Evolutionary conservation across 2,329 filamentous ascomycete genomes (phyloP).

Genomic region (Raffaelea arxii): DNA sequence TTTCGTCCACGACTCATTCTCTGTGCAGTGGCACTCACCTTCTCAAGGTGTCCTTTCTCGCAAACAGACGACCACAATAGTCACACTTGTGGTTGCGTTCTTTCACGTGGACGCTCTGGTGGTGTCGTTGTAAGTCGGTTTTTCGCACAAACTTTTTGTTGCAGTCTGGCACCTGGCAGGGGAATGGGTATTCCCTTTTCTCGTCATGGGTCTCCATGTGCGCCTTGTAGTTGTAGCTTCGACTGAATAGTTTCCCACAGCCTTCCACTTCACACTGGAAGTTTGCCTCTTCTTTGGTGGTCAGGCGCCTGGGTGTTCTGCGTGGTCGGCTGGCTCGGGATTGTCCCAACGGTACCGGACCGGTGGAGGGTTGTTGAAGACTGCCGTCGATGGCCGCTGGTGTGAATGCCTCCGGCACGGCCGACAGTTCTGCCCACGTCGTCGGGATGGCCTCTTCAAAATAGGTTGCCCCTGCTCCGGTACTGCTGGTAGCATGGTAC

Average conservation of each 20-base stretch:
- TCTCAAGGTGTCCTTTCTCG: slow-evolving; percentile 72
- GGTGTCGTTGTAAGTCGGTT: slow-evolving; percentile 61
- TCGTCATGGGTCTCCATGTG: slow-evolving; percentile 80
- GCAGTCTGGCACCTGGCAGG: slow-evolving; percentile 57
- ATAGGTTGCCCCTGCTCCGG: no score
- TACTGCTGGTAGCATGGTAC: no score
- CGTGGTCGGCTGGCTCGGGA: slow-evolving; percentile 18
- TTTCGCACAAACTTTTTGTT: slow-evolving; percentile 70
- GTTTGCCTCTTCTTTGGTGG: slow-evolving; percentile 59
- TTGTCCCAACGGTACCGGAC: neutral
- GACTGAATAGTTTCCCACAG: slow-evolving; percentile 71
- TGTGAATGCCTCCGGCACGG: no score
- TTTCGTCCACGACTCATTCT: neutral
- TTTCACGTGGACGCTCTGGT: slow-evolving; percentile 64
- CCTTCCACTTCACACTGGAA: slow-evolving; percentile 57
- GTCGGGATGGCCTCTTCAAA: no score
- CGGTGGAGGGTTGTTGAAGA: neutral
- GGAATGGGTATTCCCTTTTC: slow-evolving; percentile 58
- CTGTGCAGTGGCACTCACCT: slow-evolving; percentile 59
- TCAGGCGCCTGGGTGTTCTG: slow-evolving; percentile 40
- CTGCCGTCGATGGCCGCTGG: no score
- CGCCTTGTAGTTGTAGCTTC: slow-evolving; percentile 78
- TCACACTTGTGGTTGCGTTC: slow-evolving; percentile 60
- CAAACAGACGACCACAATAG: slow-evolving; percentile 62
- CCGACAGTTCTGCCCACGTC: no score